Evolutionary conservation across 345 rosid species (phyloP), one percentile per base, ranked within the genome.

Genomic region (Trapa incisa): DNA sequence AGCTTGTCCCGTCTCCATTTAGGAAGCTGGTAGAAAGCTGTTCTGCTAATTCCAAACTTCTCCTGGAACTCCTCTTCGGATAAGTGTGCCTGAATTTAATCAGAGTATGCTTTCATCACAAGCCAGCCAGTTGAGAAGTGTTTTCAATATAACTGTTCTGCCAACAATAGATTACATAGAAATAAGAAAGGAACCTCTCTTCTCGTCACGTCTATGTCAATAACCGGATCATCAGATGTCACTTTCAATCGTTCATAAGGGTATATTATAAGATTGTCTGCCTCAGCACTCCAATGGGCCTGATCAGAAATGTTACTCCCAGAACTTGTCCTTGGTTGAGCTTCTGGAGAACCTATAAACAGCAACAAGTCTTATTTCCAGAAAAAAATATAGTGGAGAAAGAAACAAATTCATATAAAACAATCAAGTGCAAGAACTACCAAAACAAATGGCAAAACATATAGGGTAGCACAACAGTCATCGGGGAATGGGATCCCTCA

Each of bases 1-100:
- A 89, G 81, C 76, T 86, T 86, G 83, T 86, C 79, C 79, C 83
- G 89, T 70, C 70, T 82, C 96, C 96, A 89, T 67, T 85, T 89
- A 35, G 96, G 83, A 70, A 86, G 86, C 74, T 48, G 65, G 58
- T 80, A 82, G 73, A 89, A 89, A 16, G 80, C 70, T 9, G 48
- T 9, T 75, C 75, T 84, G 0, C 71, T 53, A 82, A 86, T 83
- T 73, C 73, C 69, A 36, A 89, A 79, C 62, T 72, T 82, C 78
- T 80, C 88, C 70, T 72, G 67, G 53, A 89, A 86, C 78, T 89
- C 96, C 56, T 64, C 75, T 13, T 78, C 75, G 8, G 86, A 73
- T 58, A 89, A 72, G 76, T 89, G 85, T 14, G 80, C 84, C 96
- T 89, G 65, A 70, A 53, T 72, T 33, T 38, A 14, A 56, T 66